Evolutionary conservation across 768 basidiomycete genomes (phyloP), one percentile per base, ranked within the genome.

Genomic region (Macrolepiota fuliginosa): DNA sequence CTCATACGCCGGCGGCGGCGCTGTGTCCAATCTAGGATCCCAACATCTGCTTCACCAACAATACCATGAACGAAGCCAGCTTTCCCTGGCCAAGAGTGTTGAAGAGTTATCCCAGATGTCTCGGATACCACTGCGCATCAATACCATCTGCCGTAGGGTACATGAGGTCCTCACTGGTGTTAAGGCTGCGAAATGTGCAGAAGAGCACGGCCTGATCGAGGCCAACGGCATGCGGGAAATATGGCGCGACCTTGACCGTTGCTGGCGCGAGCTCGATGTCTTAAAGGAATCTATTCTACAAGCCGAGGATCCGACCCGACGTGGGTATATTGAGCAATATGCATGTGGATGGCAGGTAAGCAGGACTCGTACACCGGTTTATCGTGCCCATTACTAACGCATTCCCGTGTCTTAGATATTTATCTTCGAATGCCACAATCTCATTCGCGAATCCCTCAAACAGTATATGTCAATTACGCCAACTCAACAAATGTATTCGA

Each of bases 351-450:
- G 94, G 94, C 90, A 92, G 83, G 89, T 94, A 69, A 65, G 84
- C 74, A 32, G 7, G 37, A 12, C 56, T 36, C 62, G 22, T 57
- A 29, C 47, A 22, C 51, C 58, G 60, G 7, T 32, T 32, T 32
- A 3, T 32, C 7, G 29, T 32, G 29, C 7, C 7, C 53, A 47
- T 57, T 51, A 66, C 62, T 65, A 32, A 65, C 62, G 63, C 46
- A 63, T 66, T 63, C 56, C 54, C 49, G 40, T 53, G 53, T 66
- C 67, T 55, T 69, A 91, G 87, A 90, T 94, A 58, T 94, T 92
- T 74, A 87, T 96, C 64, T 96, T 96, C 66, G 92, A 96, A 73
- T 93, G 91, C 71, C 83, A 94, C 71, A 95, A 95, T 72, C 83
- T 93, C 65, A 90, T 96, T 66, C 87, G 92, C 29, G 93, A 94